Evolutionary conservation across 2,329 filamentous ascomycete genomes (phyloP).

Genomic region (Xylariales sp.): DNA sequence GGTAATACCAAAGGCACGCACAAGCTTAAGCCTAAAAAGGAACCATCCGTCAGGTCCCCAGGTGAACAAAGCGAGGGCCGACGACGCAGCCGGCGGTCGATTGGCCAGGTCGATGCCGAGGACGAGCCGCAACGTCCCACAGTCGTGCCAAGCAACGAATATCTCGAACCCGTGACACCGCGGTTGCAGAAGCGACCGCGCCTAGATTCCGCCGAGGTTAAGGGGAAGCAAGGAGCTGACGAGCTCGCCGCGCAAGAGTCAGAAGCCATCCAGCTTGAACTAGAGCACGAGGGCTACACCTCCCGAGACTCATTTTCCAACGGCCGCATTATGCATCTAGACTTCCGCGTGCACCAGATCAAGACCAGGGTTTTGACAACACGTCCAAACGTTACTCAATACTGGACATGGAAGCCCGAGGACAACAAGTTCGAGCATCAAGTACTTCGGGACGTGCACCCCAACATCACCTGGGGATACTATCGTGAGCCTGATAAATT

Average conservation of each 20-base stretch:
- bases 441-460: conserved; percentile 59
- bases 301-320: conserved; percentile 63
- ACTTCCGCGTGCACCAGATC: conserved; percentile 65
- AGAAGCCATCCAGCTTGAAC: conserved; percentile 50
- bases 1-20: conserved; percentile 46
- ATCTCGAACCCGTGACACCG: conserved; percentile 47
- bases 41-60: conserved; percentile 32
- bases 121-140: conserved; percentile 32
- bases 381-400: conserved; percentile 62
- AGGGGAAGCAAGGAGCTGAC: conserved; percentile 16
- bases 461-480: conserved; percentile 59
- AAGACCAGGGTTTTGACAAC: conserved; percentile 61
- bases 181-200: conserved; percentile 50
- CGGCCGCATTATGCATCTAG: conserved; percentile 57
- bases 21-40: conserved; percentile 48
- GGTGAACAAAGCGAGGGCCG: conserved; percentile 38
- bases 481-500: conserved; percentile 65
- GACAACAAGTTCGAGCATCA: conserved; percentile 63
- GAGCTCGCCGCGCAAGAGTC: conserved; percentile 19
- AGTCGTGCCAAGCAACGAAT: conserved; percentile 37
- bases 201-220: conserved; percentile 36
- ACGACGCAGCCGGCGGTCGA: conserved; percentile 48
- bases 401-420: conserved; percentile 63
- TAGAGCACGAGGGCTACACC: conserved; percentile 61
- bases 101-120: conserved; percentile 49